Evolutionary conservation across 2,329 filamentous ascomycete genomes (phyloP).

Genomic region (Macroventuria anomochaeta): DNA sequence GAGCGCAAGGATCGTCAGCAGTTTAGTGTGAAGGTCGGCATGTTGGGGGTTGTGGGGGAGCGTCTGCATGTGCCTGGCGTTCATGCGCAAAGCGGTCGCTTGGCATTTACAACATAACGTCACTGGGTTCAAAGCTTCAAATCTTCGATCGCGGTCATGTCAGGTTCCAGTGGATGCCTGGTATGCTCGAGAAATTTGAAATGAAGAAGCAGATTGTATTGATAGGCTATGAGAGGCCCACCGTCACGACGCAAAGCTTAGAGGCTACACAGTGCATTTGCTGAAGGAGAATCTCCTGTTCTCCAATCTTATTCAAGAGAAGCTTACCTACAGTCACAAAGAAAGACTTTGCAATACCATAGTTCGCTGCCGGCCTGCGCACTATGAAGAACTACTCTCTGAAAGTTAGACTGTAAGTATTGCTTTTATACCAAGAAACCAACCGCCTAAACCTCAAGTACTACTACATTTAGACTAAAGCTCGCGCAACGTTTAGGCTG

Average conservation of each 20-base stretch:
- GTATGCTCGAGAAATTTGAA: not conserved
- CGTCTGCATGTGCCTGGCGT: slow-evolving; percentile 12
- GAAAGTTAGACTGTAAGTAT: not conserved
- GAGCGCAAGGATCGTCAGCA: not conserved
- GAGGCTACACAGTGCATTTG: not conserved
- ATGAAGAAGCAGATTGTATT: not conserved
- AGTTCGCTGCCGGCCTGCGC: not conserved
- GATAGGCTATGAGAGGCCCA: not conserved
- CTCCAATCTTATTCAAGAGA: not conserved
- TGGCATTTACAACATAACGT: slow-evolving; percentile 20
- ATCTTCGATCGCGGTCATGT: not conserved
- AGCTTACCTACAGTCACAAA: slow-evolving; percentile 7
- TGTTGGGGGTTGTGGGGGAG: slow-evolving; percentile 13
- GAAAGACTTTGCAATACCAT: not conserved
- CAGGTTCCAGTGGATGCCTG: not conserved
- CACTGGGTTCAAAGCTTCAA: slow-evolving; percentile 3
- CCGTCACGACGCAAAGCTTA: not conserved
- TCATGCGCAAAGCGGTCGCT: slow-evolving; percentile 12
- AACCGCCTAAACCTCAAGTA: not conserved
- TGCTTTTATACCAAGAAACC: slow-evolving; percentile 1
- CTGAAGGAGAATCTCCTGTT: not conserved
- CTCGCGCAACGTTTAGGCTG: slow-evolving; percentile 25
- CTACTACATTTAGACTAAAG: slow-evolving; percentile 4
- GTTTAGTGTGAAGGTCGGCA: slow-evolving; percentile 1
- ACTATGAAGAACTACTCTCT: not conserved